Evolutionary conservation across 148 eudicot species (phyloP), one percentile per base, ranked within the genome.

Genomic region (Pouteria glomerata): DNA sequence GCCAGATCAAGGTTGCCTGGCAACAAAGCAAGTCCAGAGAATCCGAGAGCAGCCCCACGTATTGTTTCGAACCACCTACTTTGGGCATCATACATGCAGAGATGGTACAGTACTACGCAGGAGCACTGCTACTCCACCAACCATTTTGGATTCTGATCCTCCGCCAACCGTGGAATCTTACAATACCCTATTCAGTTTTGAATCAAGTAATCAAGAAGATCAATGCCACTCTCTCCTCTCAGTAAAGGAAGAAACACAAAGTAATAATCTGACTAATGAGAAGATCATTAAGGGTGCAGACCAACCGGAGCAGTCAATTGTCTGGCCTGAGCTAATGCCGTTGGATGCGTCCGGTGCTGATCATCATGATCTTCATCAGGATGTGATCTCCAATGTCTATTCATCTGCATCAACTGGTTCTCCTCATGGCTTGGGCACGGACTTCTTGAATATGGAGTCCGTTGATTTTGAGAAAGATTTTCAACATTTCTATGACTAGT

Each of bases 1-100:
- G 76, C 15, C 39, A 27, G 76, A 66, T 23, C 71, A 79, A 69
- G 81, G 79, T 15, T 84, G 88, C 70, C 47, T 61, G 64, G 88
- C 88, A 34, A 35, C 35, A 5, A 84, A 72, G 59, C 88, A 84
- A 81, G 85, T 82, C 33, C 85, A 84, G 60, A 74, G 26, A 69
- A 27, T 79, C 18, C 61, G 66, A 69, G 82, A 74, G 15, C 73
- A 59, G 12, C 68, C 80, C 4, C 13, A 47, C 21, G 56, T 62
- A n/a, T n/a, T n/a, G 73, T 81, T 48, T n/a, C 78, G 74, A 63
- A 79, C 42, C 50, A 84, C 83, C 24, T 82, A 84, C 71, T 84
- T 84, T 62, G 76, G 84, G 4, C 68, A 35, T 23, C 88, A 85
- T 47, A 75, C 80, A 3, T 85, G 88, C 76, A 66, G 30, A 55